phyloP scores from a whole-genome alignment of 2,329 filamentous ascomycete species.

The Metarhizium anisopliae region DNA sequence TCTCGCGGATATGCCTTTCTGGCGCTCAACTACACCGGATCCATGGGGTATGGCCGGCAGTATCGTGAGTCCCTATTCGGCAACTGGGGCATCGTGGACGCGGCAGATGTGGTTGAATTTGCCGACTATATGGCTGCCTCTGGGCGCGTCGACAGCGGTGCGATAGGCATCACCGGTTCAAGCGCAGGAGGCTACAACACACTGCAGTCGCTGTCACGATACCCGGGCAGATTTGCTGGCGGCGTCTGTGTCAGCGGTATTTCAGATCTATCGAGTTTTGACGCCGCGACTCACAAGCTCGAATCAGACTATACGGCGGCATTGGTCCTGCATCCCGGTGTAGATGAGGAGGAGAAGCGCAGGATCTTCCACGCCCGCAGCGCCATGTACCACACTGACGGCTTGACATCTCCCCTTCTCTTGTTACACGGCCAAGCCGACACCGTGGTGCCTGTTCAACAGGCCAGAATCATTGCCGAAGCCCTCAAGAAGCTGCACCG shows the following conservation, averaged over 20 bases:
- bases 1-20: constrained; percentile 44
- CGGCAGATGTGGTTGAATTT: constrained; percentile 38
- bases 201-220: constrained; percentile 36
- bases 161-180: constrained; percentile 39
- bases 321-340: constrained; percentile 29
- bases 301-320: constrained; percentile 42
- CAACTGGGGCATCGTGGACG: constrained; percentile 41
- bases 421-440: constrained; percentile 49
- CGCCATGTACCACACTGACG: constrained; percentile 37
- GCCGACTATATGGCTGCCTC: constrained; percentile 30
- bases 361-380: constrained; percentile 36
- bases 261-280: constrained; percentile 37
- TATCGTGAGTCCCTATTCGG: constrained; percentile 41
- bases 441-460: constrained; percentile 47
- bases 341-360: constrained; percentile 28
- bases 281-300: constrained; percentile 44
- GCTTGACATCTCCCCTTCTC: constrained; percentile 40
- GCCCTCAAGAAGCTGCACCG: constrained; percentile 31
- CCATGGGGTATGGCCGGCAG: constrained; percentile 38
- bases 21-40: constrained; percentile 43
- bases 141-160: constrained; percentile 25
- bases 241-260: constrained; percentile 43
- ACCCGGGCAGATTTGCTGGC: constrained; percentile 37
- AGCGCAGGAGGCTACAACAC: constrained; percentile 47
- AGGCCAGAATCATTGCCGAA: constrained; percentile 42